These are phyloP conservation scores for Fraxinus cuspidata DNA, from an alignment of 257 asterid genomes.

Conservation along the genomic window DNA sequence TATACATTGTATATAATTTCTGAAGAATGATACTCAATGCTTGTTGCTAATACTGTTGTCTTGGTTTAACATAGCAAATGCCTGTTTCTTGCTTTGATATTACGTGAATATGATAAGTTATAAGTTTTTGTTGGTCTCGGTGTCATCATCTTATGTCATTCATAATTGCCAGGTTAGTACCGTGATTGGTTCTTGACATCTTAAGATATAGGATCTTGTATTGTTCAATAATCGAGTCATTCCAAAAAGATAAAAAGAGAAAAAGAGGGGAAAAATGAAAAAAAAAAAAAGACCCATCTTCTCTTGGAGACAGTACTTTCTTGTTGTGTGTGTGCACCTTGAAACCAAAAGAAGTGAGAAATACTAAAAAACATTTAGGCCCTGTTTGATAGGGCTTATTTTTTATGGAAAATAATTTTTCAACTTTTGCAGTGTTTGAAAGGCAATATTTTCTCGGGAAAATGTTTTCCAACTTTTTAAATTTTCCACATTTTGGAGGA, in stretches of 20 bases:
- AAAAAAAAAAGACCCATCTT: neutral
- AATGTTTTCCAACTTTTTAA: no score
- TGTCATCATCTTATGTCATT: no score
- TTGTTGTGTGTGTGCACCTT: neutral
- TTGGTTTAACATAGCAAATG: neutral
- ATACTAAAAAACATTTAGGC: neutral
- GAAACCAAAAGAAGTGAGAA: neutral
- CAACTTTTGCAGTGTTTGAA: no score
- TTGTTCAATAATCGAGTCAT: neutral
- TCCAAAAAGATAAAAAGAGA: neutral
- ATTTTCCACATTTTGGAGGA: no score
- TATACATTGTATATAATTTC: neutral
- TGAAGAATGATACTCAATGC: no score
- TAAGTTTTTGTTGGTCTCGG: no score
- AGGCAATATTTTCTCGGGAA: no score
- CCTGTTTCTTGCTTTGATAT: neutral
- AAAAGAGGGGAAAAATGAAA: neutral
- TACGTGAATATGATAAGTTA: no score
- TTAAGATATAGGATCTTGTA: neutral
- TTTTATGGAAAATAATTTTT: no score
- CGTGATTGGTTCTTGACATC: neutral
- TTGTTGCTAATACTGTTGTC: neutral
- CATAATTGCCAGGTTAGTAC: neutral
- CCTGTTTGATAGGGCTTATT: no score
- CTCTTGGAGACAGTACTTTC: neutral